phyloP scores from a whole-genome alignment of 352 stramenopile species.

The Elongisporangium undulatum region DNA sequence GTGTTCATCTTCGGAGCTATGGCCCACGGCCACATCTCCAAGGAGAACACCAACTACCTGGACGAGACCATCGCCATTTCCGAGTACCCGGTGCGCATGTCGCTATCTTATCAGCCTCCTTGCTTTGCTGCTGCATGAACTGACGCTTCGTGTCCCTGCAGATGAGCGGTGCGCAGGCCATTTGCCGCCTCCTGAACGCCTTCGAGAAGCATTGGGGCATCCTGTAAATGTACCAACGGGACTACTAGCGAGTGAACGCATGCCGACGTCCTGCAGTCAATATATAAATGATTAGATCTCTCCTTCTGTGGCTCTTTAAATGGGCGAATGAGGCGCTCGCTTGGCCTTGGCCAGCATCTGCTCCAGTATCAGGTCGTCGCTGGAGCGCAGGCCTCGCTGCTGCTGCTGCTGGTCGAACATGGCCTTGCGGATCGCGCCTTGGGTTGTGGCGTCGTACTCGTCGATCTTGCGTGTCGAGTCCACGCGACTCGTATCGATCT shows the following conservation, averaged over 20 bases:
- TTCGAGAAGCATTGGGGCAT: constrained; percentile 99
- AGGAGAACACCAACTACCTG: constrained; percentile 97
- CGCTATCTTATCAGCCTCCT: background rate
- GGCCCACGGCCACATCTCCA: constrained; percentile 94
- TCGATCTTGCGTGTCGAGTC: constrained; percentile 95
- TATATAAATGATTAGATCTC: constrained; percentile 3
- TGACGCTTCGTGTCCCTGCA: constrained; percentile 9
- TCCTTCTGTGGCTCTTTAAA: background rate
- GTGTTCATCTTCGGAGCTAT: constrained; percentile 99
- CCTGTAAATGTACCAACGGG: constrained; percentile 68
- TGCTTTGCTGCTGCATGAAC: background rate
- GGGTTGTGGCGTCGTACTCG: constrained; percentile 96
- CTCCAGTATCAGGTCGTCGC: constrained; percentile 91
- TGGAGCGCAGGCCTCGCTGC: constrained; percentile 87
- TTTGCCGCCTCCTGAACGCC: constrained; percentile 94
- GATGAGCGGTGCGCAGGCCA: constrained; percentile 95
- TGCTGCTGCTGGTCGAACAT: constrained; percentile 95
- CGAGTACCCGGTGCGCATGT: constrained; percentile 90
- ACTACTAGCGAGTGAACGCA: background rate
- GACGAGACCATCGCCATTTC: constrained; percentile 97
- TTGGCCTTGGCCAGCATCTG: constrained; percentile 94
- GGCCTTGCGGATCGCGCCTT: constrained; percentile 99
- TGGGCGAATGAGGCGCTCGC: constrained; percentile 31
- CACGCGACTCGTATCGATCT: constrained; percentile 97
- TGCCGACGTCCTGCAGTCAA: background rate